Evolutionary conservation across 164 flowering plant genomes (phyloP), one percentile per base, ranked within the genome.

Genomic region (Umbilicus rupestris): DNA sequence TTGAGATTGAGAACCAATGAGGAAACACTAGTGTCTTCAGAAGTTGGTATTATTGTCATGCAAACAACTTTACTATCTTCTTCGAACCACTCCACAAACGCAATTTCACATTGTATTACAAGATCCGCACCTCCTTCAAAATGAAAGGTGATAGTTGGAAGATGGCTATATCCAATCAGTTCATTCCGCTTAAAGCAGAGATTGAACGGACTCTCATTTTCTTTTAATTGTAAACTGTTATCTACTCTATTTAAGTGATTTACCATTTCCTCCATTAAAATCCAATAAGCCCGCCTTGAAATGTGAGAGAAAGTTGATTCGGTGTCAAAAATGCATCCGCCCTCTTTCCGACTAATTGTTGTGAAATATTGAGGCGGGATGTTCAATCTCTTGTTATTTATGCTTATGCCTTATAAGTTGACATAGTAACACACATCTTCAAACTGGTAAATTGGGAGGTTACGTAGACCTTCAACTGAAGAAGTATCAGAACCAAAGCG

Each of bases 51-150:
- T 16, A 47, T 47, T 24, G 7, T 30, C 35, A 59, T 4, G 14
- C 63, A 59, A 28, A 12, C 1, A 0, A 6, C 0, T 24, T 59
- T 12, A 7, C 15, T 28, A 59, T 59, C 19, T 4, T 8, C 15
- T 16, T 59, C 37, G 7, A 10, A 28, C 63, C 39, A 30, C 11
- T 19, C 63, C 1, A 8, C 35, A 35, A 60, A 60, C 5, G 39
- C 63, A 28, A 16, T 60, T 2, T 60, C 19, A 26, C 7, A 5
- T 31, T 59, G 3, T 5, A n/a, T 5, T 59, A 28, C 63, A 7
- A 59, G 35, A 26, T 59, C n/a, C 31, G 24, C 63, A 28, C 63
- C 63, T 28, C 63, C 63, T 16, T 59, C 35, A 31, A 59, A 59
- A 59, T 59, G 63, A 31, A 60, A 60, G 26, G 63, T 60, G 14